Evolutionary conservation across 2,329 filamentous ascomycete species (phyloP).

Genomic region (Endocalyx cinctus): DNA sequence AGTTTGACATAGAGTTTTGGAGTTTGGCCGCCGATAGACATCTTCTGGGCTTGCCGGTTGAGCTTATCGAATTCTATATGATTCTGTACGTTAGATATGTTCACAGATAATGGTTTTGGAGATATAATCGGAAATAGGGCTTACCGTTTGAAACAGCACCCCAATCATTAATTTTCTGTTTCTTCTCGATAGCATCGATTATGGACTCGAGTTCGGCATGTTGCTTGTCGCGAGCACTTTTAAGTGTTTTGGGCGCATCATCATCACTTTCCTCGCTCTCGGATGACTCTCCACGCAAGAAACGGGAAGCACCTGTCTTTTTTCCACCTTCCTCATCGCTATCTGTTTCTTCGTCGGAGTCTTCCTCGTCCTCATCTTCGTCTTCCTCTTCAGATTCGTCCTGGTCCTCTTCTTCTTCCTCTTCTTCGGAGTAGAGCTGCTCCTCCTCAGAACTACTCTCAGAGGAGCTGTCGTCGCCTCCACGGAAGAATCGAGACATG

Average conservation of each 20-base stretch:
- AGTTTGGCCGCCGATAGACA: constrained; percentile 69
- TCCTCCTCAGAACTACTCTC: constrained; percentile 96
- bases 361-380: constrained; percentile 43
- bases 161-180: constrained; percentile 97
- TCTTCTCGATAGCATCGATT: constrained; percentile 91
- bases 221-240: constrained; percentile 97
- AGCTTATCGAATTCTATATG: constrained; percentile 87
- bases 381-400: constrained; percentile 48
- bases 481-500: constrained; percentile 97
- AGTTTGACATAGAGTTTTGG: constrained; percentile 93
- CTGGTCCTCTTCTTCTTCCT: constrained; percentile 55
- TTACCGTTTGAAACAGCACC: constrained; percentile 82
- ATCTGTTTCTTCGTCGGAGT: constrained; percentile 50
- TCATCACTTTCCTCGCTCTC: constrained; percentile 86
- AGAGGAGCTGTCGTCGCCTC: constrained; percentile 86
- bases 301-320: constrained; percentile 70
- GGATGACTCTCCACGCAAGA: constrained; percentile 71
- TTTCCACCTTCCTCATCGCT: constrained; percentile 61
- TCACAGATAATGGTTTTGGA: background rate
- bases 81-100: constrained; percentile 5
- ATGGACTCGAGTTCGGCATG: constrained; percentile 88
- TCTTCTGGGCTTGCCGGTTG: constrained; percentile 78
- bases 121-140: constrained; percentile 22
- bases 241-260: constrained; percentile 79
- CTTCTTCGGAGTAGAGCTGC: constrained; percentile 80